Percentiles rank a stretch among this genome's conserved stretches.
phyloP scores from a whole-genome alignment of 106 monocot genomes.

The Iris macrosiphon region DNA sequence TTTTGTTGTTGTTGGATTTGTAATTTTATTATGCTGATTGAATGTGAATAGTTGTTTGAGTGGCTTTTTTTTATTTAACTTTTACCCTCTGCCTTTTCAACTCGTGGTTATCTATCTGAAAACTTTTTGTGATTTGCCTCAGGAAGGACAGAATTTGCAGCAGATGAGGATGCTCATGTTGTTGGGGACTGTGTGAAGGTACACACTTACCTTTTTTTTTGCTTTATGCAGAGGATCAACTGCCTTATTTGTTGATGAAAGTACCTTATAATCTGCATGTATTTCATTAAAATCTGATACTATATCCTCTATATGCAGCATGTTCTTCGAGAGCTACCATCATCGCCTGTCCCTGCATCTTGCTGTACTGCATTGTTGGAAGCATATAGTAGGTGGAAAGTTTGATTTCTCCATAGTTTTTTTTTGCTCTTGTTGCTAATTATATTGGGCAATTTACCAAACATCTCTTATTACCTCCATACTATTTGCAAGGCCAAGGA shows the following conservation, averaged over 20 bases:
- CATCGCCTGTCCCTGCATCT: slow-evolving; percentile 97
- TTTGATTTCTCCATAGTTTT: slow-evolving; percentile 1
- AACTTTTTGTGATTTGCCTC: slow-evolving; percentile 9
- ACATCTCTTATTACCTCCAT: no score
- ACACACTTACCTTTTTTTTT: not conserved
- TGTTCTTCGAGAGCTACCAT: slow-evolving; percentile 95
- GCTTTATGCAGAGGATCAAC: not conserved
- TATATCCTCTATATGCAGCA: slow-evolving; percentile 41
- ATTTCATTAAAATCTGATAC: not conserved
- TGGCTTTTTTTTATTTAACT: not conserved
- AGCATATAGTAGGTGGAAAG: slow-evolving; percentile 81
- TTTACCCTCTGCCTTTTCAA: not conserved
- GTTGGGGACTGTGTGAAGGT: slow-evolving; percentile 99
- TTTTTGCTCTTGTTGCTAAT: no score
- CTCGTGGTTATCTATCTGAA: not conserved
- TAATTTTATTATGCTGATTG: not conserved
- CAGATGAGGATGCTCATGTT: slow-evolving; percentile 97
- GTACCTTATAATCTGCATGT: not conserved
- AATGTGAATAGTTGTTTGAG: not conserved
- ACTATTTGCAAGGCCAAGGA: no score
- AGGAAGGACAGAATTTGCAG: slow-evolving; percentile 82
- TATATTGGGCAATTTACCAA: no score
- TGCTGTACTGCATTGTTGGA: slow-evolving; percentile 96
- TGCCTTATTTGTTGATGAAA: not conserved
- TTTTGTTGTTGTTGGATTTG: not conserved